Evolutionary conservation across 2,329 filamentous ascomycete species (phyloP).

Genomic region (Phialocephala subalpina): DNA sequence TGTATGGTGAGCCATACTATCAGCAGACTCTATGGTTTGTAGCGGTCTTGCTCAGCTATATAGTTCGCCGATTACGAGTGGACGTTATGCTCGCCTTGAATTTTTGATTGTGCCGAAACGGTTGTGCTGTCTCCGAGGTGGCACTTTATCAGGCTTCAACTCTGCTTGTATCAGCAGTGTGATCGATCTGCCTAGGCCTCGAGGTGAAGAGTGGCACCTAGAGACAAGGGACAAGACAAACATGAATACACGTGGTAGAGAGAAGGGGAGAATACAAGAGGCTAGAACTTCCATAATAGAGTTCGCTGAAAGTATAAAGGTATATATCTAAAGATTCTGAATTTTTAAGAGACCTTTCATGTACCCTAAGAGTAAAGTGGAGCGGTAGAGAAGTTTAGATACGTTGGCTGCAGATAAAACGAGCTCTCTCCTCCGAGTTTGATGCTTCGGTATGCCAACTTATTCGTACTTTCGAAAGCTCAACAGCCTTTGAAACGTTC

Average conservation of each 20-base stretch:
- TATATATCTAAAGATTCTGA: background rate
- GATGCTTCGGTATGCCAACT: background rate
- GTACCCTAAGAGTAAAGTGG: background rate
- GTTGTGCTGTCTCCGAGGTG: too few species aligned
- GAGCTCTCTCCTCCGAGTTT: too few species aligned
- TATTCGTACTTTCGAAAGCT: background rate
- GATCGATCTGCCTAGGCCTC: background rate
- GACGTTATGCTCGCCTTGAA: background rate
- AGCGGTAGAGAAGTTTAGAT: background rate
- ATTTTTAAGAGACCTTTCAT: background rate
- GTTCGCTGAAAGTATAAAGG: background rate
- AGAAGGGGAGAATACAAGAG: background rate
- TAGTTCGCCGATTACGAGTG: background rate
- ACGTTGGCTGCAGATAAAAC: too few species aligned
- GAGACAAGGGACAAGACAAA: background rate
- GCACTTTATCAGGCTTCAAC: background rate
- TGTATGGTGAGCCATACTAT: background rate
- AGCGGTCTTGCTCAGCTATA: background rate
- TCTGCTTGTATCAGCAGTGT: background rate
- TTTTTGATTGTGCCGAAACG: background rate
- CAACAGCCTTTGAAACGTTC: background rate
- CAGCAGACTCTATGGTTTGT: background rate
- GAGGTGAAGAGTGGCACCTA: background rate
- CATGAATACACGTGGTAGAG: background rate
- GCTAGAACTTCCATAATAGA: too few species aligned